Conservation (phyloP, 2,329 filamentous ascomycete genomes). For the Dactylellina cionopaga region DNA sequence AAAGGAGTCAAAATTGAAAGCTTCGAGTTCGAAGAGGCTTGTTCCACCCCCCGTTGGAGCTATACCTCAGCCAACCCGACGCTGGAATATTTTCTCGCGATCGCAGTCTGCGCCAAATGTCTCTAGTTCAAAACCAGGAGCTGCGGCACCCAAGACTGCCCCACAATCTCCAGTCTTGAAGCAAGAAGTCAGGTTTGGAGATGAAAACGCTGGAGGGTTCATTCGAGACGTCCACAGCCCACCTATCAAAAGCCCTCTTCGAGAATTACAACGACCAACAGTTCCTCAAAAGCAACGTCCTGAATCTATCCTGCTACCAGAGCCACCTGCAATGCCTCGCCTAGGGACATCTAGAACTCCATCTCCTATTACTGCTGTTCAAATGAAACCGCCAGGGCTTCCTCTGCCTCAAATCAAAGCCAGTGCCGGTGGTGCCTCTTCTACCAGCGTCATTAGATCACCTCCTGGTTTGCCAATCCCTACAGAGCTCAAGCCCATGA, state of each 20-base stretch:
- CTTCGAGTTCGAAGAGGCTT: constrained; percentile 20
- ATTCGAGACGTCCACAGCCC: constrained; percentile 34
- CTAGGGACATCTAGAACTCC: constrained; percentile 29
- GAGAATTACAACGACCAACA: constrained; percentile 1
- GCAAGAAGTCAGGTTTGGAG: constrained; percentile 29
- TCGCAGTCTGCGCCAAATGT: constrained; percentile 42
- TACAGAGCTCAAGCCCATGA: constrained; percentile 22
- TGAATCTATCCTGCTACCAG: constrained; percentile 41
- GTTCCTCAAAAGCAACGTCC: constrained; percentile 22
- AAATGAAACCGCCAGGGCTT: constrained; percentile 14
- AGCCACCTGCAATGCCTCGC: constrained; percentile 37
- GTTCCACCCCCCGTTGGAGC: constrained; percentile 20
- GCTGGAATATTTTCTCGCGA: constrained; percentile 46
- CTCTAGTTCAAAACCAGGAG: constrained; percentile 11
- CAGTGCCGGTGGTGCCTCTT: neutral
- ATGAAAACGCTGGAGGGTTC: constrained; percentile 20
- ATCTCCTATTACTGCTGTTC: constrained; percentile 36
- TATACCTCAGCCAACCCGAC: constrained; percentile 21
- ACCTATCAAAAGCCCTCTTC: neutral
- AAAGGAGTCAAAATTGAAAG: constrained; percentile 39
- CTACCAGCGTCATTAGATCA: constrained; percentile 5
- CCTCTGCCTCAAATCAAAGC: constrained; percentile 1
- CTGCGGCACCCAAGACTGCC: constrained; percentile 19
- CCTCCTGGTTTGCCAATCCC: constrained; percentile 43
- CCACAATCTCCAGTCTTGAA: constrained; percentile 31